Conservation (phyloP, 108 stramenopile species). For the Cyclotella distinguenda region DNA sequence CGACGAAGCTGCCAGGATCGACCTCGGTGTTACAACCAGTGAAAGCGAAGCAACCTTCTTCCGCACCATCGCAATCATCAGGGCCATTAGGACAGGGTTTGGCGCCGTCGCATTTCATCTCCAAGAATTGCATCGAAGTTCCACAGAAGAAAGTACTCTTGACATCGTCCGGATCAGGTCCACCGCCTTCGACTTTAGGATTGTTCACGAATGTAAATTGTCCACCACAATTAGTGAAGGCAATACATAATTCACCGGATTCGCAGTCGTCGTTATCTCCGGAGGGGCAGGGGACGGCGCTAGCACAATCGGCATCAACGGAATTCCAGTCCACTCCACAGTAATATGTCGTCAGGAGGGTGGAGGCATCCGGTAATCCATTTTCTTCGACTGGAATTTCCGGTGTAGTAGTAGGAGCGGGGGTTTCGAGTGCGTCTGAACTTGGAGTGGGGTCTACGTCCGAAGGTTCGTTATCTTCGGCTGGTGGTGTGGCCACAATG, state of each 20-base stretch:
- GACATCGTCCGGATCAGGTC: conserved; percentile 35
- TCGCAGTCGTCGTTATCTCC: conserved; percentile 31
- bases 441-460: no score
- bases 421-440: no score
- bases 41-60: conserved; percentile 47
- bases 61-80: conserved; percentile 22
- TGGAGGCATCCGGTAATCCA: conserved; percentile 34
- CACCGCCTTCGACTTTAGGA: conserved; percentile 44
- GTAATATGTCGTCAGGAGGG: conserved; percentile 37
- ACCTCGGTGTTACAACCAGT: conserved; percentile 38
- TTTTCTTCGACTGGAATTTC: conserved; percentile 21
- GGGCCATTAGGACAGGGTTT: conserved; percentile 49
- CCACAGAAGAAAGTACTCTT: conserved; percentile 48
- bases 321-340: conserved; percentile 38
- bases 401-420: neutral
- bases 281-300: conserved; percentile 35
- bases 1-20: conserved; percentile 48
- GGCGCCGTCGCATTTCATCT: conserved; percentile 46
- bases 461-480: neutral
- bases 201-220: conserved; percentile 32
- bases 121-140: conserved; percentile 45
- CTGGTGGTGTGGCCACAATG: neutral
- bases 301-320: conserved; percentile 24
- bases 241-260: conserved; percentile 29
- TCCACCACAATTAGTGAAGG: conserved; percentile 49